Percentiles rank a stretch among this genome's conserved stretches.
These are phyloP conservation scores for Pichia nanzhaoensis DNA, from an alignment of 805 yeast genomes.

Conservation along the genomic window DNA sequence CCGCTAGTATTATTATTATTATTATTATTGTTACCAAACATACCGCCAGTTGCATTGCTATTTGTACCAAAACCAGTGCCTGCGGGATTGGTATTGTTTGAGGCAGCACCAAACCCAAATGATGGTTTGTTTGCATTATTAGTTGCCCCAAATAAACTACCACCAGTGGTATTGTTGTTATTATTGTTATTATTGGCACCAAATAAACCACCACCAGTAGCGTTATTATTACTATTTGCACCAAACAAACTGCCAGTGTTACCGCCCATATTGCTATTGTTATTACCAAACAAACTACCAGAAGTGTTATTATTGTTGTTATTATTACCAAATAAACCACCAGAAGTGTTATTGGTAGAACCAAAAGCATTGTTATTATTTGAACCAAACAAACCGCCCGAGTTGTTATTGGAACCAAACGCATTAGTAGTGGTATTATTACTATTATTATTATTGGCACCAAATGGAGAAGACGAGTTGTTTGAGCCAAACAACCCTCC, in stretches of 20 bases:
- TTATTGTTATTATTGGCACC: slow-evolving; percentile 14
- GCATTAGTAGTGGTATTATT: slow-evolving; percentile 15
- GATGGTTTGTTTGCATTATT: slow-evolving; percentile 1
- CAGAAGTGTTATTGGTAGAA: slow-evolving; percentile 21
- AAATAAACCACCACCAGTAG: slow-evolving; percentile 24
- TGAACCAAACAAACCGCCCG: slow-evolving; percentile 27
- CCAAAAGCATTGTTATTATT: slow-evolving; percentile 28
- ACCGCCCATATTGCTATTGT: background rate
- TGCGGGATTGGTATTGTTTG: slow-evolving; percentile 3
- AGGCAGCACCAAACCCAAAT: slow-evolving; percentile 27
- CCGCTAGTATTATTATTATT: slow-evolving; percentile 12
- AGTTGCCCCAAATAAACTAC: slow-evolving; percentile 21
- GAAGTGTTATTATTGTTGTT: slow-evolving; percentile 16
- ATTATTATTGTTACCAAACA: slow-evolving; percentile 22
- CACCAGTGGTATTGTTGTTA: slow-evolving; percentile 17
- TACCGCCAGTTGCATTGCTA: slow-evolving; percentile 23
- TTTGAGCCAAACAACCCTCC: slow-evolving; percentile 22
- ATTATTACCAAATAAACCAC: slow-evolving; percentile 31
- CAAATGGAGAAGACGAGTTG: slow-evolving; percentile 17
- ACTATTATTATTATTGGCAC: slow-evolving; percentile 17
- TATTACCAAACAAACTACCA: slow-evolving; percentile 15
- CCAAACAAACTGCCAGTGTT: slow-evolving; percentile 24
- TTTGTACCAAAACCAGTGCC: slow-evolving; percentile 8
- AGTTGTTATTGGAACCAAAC: slow-evolving; percentile 7
- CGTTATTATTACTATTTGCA: slow-evolving; percentile 10